These are phyloP conservation scores for Botryotinia globosa DNA, from an alignment of 2,329 filamentous ascomycete species.

Conservation along the genomic window DNA sequence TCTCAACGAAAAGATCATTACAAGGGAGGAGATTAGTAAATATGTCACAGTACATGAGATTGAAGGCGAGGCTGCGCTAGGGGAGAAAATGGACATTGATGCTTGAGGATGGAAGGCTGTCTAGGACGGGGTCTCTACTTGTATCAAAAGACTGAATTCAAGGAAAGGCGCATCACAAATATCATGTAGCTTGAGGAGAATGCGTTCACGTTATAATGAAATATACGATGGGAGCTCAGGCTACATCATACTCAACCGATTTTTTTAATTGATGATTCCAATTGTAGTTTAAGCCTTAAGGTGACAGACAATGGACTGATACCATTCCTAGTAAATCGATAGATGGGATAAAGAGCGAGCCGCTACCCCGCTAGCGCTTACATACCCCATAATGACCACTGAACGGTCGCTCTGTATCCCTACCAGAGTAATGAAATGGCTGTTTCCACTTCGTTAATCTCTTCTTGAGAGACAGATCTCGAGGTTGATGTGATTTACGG, in stretches of 20 bases:
- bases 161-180: constrained; percentile 22
- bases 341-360: background rate
- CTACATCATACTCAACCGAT: background rate
- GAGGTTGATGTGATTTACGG: constrained; percentile 6
- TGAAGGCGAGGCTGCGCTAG: constrained; percentile 53
- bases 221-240: constrained; percentile 1
- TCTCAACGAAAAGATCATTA: constrained; percentile 94
- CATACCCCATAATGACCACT: background rate
- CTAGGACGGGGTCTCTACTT: constrained; percentile 12
- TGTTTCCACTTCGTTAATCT: background rate
- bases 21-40: constrained; percentile 87
- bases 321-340: background rate
- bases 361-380: constrained; percentile 5
- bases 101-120: constrained; percentile 42
- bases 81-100: constrained; percentile 69
- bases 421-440: background rate
- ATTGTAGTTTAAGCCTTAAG: background rate
- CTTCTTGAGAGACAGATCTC: background rate
- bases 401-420: background rate
- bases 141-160: constrained; percentile 19
- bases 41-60: constrained; percentile 91
- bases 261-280: background rate
- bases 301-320: background rate
- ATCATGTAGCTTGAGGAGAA: constrained; percentile 26
- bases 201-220: constrained; percentile 15